Evolutionary conservation across 2,329 filamentous ascomycete species (phyloP), one percentile per base, ranked within the genome.

Genomic region (Hortaea werneckii): DNA sequence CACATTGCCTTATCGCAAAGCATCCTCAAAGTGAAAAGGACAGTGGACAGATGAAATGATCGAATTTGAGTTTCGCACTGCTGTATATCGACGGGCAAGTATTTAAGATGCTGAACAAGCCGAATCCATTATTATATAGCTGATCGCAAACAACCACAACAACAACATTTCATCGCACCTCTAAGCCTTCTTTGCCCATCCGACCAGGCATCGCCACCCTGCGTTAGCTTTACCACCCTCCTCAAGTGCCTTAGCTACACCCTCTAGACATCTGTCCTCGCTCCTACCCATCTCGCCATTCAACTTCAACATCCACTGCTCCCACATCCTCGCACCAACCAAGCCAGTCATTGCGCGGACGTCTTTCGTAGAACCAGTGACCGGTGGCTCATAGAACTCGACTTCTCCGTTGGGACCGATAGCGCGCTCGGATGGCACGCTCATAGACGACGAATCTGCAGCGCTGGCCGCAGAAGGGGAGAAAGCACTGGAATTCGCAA

Each of bases 251-350:
- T 71, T 70, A 13, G 75, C 72, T 12, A 80, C 70, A 27, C 75
- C 76, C 48, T 78, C 74, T 42, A 80, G 58, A 44, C 77, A 63
- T 48, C 66, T 70, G 40, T 67, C 64, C 47, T 73, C 70, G 30
- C 73, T 71, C 61, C 87, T 82, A 27, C 85, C 84, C 60, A 87
- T 92, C 71, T 95, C 89, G 68, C 83, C 78, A 69, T 92, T 85
- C 58, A 90, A 77, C 60, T 87, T 86, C 54, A 95, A 70, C 65
- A 96, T 77, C 92, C 92, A 98, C 64, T 87, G 85, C 75, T 98
- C 92, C 90, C 89, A 98, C 63, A 82, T 82, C 82, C 88, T 92
- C 27, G 84, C 82, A 4, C 87, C 92, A 1, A 90, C 79, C 37
- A 96, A 69, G 13, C 89, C 89, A 9, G 85, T 84, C 53, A 95